phyloP scores from a whole-genome alignment of 495 filamentous ascomycete species.

The Jackrogersella minutella region DNA sequence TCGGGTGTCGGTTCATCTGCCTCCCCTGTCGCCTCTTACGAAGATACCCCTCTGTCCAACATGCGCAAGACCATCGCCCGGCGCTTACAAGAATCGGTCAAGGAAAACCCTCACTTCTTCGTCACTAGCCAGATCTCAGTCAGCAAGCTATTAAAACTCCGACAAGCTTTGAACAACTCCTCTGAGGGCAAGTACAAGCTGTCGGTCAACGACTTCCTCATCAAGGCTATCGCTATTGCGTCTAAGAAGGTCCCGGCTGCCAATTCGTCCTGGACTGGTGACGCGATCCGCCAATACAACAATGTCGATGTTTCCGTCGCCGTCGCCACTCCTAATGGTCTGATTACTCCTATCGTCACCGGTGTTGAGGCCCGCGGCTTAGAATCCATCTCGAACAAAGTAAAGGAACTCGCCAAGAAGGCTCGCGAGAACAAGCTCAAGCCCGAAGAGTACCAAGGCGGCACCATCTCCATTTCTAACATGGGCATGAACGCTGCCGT shows the following conservation, averaged over 20 bases:
- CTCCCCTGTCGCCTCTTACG: conserved; percentile 71
- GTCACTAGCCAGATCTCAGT: conserved; percentile 89
- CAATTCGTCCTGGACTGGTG: conserved; percentile 93
- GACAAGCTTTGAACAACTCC: conserved; percentile 88
- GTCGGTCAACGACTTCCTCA: conserved; percentile 98
- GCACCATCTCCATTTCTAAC: conserved; percentile 99
- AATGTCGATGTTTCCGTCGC: conserved; percentile 92
- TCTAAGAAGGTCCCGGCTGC: conserved; percentile 92
- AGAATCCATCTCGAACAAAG: conserved; percentile 80
- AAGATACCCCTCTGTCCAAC: conserved; percentile 82
- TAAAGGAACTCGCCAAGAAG: conserved; percentile 97
- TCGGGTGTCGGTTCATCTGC: conserved; percentile 55
- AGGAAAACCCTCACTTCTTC: conserved; percentile 98
- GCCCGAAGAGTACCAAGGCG: conserved; percentile 99
- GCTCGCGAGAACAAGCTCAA: conserved; percentile 97
- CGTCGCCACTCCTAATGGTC: conserved; percentile 89
- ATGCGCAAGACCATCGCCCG: conserved; percentile 99
- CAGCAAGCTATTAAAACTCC: conserved; percentile 92
- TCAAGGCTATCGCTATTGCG: conserved; percentile 92
- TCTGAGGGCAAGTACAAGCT: conserved; percentile 96
- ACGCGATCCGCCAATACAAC: conserved; percentile 90
- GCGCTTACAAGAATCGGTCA: conserved; percentile 86
- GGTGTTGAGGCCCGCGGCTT: conserved; percentile 84
- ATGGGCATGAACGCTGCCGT: conserved; percentile 99
- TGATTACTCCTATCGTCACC: conserved; percentile 98